Evolutionary conservation across 345 rosid species (phyloP), one percentile per base, ranked within the genome.

Genomic region (Rhodomyrtus tomentosa): DNA sequence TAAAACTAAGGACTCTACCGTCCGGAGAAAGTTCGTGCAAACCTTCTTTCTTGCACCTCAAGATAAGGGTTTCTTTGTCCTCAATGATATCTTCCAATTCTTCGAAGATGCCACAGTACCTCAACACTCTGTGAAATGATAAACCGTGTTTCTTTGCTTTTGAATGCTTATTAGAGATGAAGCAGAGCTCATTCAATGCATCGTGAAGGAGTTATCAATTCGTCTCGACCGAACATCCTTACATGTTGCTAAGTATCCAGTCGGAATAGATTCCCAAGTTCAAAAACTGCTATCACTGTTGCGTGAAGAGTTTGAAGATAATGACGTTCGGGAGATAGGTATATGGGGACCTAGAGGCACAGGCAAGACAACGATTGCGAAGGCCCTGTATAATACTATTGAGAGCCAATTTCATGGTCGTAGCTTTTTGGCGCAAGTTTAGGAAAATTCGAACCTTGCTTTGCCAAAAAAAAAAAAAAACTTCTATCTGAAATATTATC

Each of bases 1-100:
- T 84, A 95, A 91, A 81, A 94, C 93, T 8, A 95, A 89, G 86
- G 96, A 95, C n/a, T 90, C 86, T 49, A 84, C 53, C 50, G 87
- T 88, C 84, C 89, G 93, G 86, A 95, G 99, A 88, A 91, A 89
- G 73, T 98, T 96, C 82, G 92, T 94, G 90, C 95, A 96, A 87
- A 92, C 95, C 32, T 97, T 97, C 85, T 96, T 97, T 84, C 96
- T 97, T 20, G 99, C 99, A 83, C 99, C 99, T 79, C 99, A 97
- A 88, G 95, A 95, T 59, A 95, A 92, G 90, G 99, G 99, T 82
- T 96, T 91, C 85, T 97, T 93, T 86, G 94, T 97, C 86, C 95
- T 93, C 50, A 97, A 93, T 85, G 99, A 97, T 92, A 90, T 96
- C 86, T 96, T 97, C 86, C 98, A 93, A 85, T 95, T 95, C 84